These are phyloP conservation scores for Cupressus sempervirens DNA, from an alignment of 75 land plant species.

Conservation along the genomic window DNA sequence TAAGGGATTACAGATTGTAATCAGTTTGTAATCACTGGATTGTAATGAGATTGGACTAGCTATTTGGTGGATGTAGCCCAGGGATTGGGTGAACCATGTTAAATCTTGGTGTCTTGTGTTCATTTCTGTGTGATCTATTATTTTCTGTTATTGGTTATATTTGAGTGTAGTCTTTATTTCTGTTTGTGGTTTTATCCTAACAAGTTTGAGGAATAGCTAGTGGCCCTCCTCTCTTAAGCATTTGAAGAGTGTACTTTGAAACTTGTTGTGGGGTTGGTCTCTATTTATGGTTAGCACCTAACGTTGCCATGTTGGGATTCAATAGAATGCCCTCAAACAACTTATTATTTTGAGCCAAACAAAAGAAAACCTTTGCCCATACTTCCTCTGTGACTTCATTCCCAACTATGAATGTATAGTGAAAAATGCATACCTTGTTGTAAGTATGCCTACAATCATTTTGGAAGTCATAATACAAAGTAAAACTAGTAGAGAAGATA, in stretches of 20 bases:
- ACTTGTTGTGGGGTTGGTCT: conserved; percentile 70
- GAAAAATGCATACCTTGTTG: neutral
- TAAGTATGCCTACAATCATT: neutral
- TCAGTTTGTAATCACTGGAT: too few species aligned
- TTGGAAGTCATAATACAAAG: neutral
- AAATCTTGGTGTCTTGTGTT: too few species aligned
- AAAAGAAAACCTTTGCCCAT: conserved; percentile 83
- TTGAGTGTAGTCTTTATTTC: too few species aligned
- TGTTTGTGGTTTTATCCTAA: too few species aligned
- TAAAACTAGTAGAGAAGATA: neutral
- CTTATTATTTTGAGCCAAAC: conserved; percentile 75
- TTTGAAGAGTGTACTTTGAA: conserved; percentile 63
- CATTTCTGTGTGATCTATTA: too few species aligned
- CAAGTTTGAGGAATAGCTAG: conserved; percentile 95
- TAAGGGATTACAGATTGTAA: too few species aligned
- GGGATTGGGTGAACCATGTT: too few species aligned
- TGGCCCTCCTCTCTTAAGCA: conserved; percentile 70
- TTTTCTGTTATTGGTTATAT: too few species aligned
- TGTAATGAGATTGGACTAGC: too few species aligned
- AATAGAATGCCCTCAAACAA: conserved; percentile 72
- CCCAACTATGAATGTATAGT: conserved; percentile 59
- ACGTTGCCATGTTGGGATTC: conserved; percentile 91
- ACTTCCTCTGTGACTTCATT: conserved; percentile 72
- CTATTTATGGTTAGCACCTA: conserved; percentile 67
- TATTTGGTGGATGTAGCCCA: too few species aligned